Conservation (phyloP, 441 rosid species). For the Pelargonium citronellum region DNA sequence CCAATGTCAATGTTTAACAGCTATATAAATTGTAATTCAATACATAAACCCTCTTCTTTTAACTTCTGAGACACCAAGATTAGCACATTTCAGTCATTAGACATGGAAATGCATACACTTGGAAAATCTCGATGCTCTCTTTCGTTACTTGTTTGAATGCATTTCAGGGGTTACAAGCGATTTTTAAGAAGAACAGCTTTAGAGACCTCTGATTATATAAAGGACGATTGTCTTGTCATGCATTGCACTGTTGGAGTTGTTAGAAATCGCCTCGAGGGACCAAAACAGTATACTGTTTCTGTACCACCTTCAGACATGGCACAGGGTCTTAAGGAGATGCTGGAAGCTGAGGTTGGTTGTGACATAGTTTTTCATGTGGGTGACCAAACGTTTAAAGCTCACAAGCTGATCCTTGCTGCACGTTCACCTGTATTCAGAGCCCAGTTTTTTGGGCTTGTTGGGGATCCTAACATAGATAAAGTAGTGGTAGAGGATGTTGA, state of each 20-base stretch:
- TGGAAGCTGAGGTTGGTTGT: slow-evolving; percentile 63
- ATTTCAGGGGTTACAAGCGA: slow-evolving; percentile 83
- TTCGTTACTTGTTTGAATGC: neutral
- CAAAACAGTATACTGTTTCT: slow-evolving; percentile 56
- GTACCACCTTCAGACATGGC: slow-evolving; percentile 74
- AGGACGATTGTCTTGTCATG: slow-evolving; percentile 66
- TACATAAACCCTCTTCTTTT: no score
- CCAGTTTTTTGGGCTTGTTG: slow-evolving; percentile 95
- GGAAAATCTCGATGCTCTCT: no score
- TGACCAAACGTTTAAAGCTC: slow-evolving; percentile 73
- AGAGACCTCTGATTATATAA: slow-evolving; percentile 80
- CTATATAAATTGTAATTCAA: no score
- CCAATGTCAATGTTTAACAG: no score
- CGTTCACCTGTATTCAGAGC: slow-evolving; percentile 96
- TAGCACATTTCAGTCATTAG: neutral
- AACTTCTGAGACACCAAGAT: neutral
- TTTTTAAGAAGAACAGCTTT: slow-evolving; percentile 66
- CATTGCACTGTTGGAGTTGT: slow-evolving; percentile 91
- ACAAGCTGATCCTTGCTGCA: slow-evolving; percentile 85
- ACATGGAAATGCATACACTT: no score
- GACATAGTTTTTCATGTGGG: slow-evolving; percentile 78
- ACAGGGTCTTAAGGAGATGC: slow-evolving; percentile 60
- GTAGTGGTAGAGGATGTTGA: slow-evolving; percentile 81
- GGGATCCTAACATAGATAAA: slow-evolving; percentile 51
- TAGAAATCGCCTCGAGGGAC: slow-evolving; percentile 81